Evolutionary conservation across 2,329 filamentous ascomycete species (phyloP), one percentile per base, ranked within the genome.

Genomic region (Aspergillus sp.): DNA sequence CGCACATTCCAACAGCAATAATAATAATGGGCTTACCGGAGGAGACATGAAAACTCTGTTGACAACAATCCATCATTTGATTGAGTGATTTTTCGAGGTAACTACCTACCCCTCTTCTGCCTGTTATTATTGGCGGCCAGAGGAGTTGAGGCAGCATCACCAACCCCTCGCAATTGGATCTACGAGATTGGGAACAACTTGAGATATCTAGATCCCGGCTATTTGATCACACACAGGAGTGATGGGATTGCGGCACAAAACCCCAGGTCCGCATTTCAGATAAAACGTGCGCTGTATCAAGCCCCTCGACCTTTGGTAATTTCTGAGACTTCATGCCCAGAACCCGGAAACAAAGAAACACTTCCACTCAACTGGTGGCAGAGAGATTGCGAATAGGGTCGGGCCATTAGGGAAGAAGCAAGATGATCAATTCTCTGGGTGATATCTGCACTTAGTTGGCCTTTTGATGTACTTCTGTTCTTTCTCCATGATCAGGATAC

Each of bases 241-340:
- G 45, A 55, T 55, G 43, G 50, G 34, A 34, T 43, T 19, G 45
- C 34, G 41, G 41, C 51, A 54, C 43, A 11, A 23, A 59, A 19
- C 48, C 46, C 45, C 28, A 28, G 15, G 15, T 23, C 51, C 41
- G 51, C 22, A 41, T 41, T 54, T 54, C 23, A 46, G 47, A 38
- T 60, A 45, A 61, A 56, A 61, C 53, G 48, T 45, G 41, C 45
- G 48, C 31, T 57, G 59, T 61, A 56, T 61, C 59, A 61, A 53
- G 41, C 52, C 15, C 22, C 41, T n/a, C 15, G 17, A 19, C 17
- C 25, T 17, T 34, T 48, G 30, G 28, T 47, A 60, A 53, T 19
- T 50, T 50, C 25, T 38, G 50, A 38, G 4, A 25, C 41, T 30
- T n/a, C 13, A 22, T 38, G 47, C 17, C 28, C 9, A 49, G 34